These are phyloP conservation scores for Raddia distichophylla DNA, from an alignment of 176 grass and related monocot species.

Conservation along the genomic window DNA sequence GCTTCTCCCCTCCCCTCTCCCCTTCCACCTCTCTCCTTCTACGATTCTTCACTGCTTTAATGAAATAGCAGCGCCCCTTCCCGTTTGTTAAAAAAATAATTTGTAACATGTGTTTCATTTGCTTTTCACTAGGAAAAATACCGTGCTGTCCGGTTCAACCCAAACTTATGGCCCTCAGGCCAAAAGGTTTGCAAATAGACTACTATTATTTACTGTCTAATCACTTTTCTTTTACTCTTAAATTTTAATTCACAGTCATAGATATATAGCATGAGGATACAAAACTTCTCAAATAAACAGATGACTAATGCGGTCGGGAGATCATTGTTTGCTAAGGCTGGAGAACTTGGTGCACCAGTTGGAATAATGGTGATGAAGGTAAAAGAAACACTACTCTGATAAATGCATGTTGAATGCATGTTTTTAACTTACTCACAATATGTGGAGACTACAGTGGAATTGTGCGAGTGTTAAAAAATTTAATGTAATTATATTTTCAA, in stretches of 20 bases:
- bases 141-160: conserved; percentile 83
- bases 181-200: conserved; percentile 73
- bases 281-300: conserved; percentile 42
- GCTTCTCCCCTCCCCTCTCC: no score
- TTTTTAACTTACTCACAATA: neutral
- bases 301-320: conserved; percentile 88
- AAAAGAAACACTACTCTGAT: conserved; percentile 2
- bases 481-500: neutral
- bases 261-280: conserved; percentile 29
- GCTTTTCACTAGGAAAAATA: conserved; percentile 66
- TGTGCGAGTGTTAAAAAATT: no score
- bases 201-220: neutral
- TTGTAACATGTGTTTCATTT: conserved; percentile 17
- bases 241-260: conserved; percentile 14
- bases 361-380: conserved; percentile 90
- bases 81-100: neutral
- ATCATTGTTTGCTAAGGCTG: conserved; percentile 83
- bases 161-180: conserved; percentile 80
- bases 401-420: neutral
- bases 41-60: no score
- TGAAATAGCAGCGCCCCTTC: no score
- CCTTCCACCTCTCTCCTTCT: no score
- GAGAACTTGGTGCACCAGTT: conserved; percentile 81
- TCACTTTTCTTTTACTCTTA: neutral
- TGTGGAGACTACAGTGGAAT: neutral